Evolutionary conservation across 306 rosid species (phyloP).

Genomic region (Sicyos baderoa): DNA sequence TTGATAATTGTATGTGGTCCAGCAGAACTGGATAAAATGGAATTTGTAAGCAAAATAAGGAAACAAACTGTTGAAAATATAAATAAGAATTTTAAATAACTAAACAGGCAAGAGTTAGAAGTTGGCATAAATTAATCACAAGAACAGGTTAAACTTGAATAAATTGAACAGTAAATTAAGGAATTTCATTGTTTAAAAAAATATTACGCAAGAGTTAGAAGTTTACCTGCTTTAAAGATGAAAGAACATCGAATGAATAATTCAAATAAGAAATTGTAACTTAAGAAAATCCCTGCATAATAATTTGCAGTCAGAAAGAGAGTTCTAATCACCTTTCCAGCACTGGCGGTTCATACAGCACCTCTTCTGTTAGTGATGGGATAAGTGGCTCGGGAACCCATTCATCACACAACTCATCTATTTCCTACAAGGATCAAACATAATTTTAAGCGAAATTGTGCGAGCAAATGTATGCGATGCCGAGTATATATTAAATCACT

Average conservation of each 20-base stretch:
- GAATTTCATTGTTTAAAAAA: neutral
- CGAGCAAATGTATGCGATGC: neutral
- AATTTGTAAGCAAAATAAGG: conserved; percentile 20
- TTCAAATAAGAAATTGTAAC: neutral
- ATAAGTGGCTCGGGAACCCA: conserved; percentile 96
- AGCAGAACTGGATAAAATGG: conserved; percentile 73
- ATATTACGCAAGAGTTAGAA: neutral
- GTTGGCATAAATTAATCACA: neutral
- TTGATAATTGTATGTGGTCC: conserved; percentile 68
- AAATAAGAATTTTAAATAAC: neutral
- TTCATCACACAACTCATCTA: conserved; percentile 82
- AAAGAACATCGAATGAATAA: neutral
- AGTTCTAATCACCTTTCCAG: conserved; percentile 68
- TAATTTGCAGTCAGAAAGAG: conserved; percentile 9
- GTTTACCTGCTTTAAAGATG: neutral
- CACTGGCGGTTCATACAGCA: conserved; percentile 68
- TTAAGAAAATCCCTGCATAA: neutral
- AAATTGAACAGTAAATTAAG: neutral
- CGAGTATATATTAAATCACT: neutral
- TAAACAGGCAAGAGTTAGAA: neutral
- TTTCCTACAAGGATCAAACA: conserved; percentile 50
- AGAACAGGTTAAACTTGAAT: neutral
- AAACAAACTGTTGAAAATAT: neutral
- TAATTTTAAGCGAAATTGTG: conserved; percentile 6
- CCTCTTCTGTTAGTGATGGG: conserved; percentile 62